Evolutionary conservation across 208 protist genomes (phyloP), one percentile per base, ranked within the genome.

Genomic region (Crithidia mellificae): DNA sequence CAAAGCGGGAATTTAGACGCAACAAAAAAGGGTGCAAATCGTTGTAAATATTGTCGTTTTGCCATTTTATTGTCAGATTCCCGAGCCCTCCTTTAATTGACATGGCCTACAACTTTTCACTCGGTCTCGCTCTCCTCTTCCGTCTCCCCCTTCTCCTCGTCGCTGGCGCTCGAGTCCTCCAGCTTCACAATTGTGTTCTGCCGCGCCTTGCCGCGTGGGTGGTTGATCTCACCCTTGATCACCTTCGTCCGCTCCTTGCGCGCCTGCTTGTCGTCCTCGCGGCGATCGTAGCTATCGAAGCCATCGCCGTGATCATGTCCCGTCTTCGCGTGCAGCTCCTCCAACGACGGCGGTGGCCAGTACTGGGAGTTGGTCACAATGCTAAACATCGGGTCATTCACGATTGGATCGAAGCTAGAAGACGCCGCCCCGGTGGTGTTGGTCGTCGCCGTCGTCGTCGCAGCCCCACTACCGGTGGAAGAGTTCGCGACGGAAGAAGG

Each of bases 231-330:
- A 6, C 89, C 89, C 58, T 88, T 87, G 11, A 91, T 74, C 19
- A 89, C 55, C 66, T 84, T 90, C 12, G 64, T 51, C 9, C 72
- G 74, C 64, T 85, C 86, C 57, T 73, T 72, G 20, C 81, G 78
- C 2, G 89, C 86, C 43, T 39, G 25, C 52, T 72, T 72, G 43
- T 95, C 89, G 52, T 95, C 89, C 24, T 78, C 82, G 22, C 82
- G 77, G 5, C 89, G 79, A 66, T 95, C 87, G 68, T 95, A 95
- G 25, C 71, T 43, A 78, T 95, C 89, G 41, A 95, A 91, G 57
- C 86, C 86, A 38, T 95, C 90, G 14, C 56, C 59, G 47, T 83
- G 68, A 41, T 76, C 70, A 29, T 50, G 70, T 19, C 87, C 87
- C 11, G 63, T 84, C 17, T 36, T 39, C 27, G 65, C 50, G 44